phyloP scores from a whole-genome alignment of 2,329 filamentous ascomycete genomes.

The Oidium heveae region DNA sequence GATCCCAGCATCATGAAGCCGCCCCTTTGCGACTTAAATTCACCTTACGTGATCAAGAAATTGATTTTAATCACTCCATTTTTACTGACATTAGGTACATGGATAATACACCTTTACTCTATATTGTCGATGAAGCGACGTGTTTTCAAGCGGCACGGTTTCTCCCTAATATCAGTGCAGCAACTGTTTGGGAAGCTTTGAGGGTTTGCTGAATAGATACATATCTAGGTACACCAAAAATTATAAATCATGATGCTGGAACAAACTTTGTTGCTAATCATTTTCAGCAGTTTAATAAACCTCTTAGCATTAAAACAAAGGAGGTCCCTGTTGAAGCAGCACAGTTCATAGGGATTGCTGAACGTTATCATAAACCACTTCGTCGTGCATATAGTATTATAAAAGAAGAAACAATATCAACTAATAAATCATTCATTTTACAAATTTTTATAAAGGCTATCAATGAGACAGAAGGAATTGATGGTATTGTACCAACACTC shows the following conservation, averaged over 20 bases:
- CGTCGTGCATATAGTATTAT: not conserved
- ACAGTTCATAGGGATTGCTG: not conserved
- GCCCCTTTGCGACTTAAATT: not conserved
- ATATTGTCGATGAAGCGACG: conserved; percentile 1
- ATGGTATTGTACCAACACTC: no score
- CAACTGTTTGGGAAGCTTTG: no score
- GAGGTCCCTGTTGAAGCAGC: not conserved
- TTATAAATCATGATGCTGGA: not conserved
- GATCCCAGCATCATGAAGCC: not conserved
- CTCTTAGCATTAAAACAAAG: not conserved
- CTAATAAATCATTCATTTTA: no score
- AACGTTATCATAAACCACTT: not conserved
- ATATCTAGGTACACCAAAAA: not conserved
- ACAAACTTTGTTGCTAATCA: not conserved
- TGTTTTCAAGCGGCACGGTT: not conserved
- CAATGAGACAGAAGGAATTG: no score
- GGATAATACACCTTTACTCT: not conserved
- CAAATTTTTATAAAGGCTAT: no score
- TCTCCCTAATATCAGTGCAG: no score
- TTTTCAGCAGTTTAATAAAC: not conserved
- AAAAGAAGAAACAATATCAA: no score
- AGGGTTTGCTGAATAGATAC: not conserved
- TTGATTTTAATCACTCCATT: conserved; percentile 1
- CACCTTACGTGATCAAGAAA: not conserved
- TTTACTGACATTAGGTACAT: conserved; percentile 2